Conservation (phyloP, 1,284 basidiomycete genomes). For the Leccinum subrobustum region DNA sequence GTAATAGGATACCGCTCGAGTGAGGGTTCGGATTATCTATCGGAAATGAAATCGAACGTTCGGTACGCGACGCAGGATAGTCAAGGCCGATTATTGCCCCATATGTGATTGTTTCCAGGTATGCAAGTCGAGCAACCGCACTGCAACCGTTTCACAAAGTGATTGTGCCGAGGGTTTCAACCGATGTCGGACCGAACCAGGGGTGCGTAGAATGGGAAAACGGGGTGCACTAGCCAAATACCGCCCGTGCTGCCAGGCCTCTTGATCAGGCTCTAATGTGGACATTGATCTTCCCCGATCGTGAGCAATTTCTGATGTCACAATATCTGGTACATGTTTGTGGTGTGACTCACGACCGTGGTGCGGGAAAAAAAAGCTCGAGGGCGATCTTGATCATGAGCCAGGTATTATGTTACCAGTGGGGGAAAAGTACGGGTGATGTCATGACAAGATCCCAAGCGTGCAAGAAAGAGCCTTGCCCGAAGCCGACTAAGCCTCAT, state of each 20-base stretch:
- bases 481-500: neutral
- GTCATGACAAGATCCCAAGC: neutral
- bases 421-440: neutral
- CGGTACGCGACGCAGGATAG: neutral
- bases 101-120: neutral
- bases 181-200: neutral
- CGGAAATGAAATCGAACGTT: constrained; percentile 4
- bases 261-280: neutral
- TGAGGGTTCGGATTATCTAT: constrained; percentile 6
- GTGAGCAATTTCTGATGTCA: neutral
- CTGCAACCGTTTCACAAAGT: neutral
- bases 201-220: neutral
- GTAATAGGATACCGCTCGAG: constrained; percentile 23
- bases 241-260: neutral
- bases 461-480: neutral
- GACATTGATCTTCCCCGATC: neutral
- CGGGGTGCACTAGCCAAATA: no score
- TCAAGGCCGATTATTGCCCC: neutral
- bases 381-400: neutral
- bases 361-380: neutral
- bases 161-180: neutral
- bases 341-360: neutral
- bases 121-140: neutral
- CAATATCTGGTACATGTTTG: neutral
- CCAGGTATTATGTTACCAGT: neutral